Evolutionary conservation across 2,329 filamentous ascomycete genomes (phyloP).

Genomic region (Penicillium sp.): DNA sequence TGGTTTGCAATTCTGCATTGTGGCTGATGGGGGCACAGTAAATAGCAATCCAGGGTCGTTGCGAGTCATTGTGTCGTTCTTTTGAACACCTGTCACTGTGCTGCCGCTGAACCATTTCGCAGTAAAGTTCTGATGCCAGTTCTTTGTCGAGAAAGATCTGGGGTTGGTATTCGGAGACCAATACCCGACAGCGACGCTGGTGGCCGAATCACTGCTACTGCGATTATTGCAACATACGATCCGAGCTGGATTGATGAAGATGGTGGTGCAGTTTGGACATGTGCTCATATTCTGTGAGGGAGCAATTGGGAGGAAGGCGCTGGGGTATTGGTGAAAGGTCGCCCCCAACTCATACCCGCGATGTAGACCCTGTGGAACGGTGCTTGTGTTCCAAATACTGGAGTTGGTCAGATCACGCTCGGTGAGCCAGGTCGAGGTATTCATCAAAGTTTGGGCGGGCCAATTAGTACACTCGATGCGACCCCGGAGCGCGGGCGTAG

Average conservation of each 20-base stretch:
- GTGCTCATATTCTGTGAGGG: slow-evolving; percentile 1
- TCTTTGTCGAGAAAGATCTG: background rate
- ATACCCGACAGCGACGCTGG: slow-evolving; percentile 11
- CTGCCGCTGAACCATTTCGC: slow-evolving; percentile 13
- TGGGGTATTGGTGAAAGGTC: background rate
- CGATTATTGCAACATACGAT: slow-evolving; percentile 13
- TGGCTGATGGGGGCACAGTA: slow-evolving; percentile 2
- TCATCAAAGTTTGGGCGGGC: background rate
- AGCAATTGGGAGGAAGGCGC: slow-evolving; percentile 1
- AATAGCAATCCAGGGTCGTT: slow-evolving; percentile 6
- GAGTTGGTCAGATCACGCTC: slow-evolving; percentile 1
- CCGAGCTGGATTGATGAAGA: slow-evolving; percentile 7
- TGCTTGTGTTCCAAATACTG: slow-evolving; percentile 9
- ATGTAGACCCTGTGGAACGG: slow-evolving; percentile 6
- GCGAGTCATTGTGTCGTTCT: background rate
- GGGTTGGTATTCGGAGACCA: slow-evolving; percentile 12
- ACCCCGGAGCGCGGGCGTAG: slow-evolving; percentile 11
- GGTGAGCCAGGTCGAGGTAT: slow-evolving; percentile 9
- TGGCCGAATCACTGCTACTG: slow-evolving; percentile 3
- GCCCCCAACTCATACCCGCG: slow-evolving; percentile 10
- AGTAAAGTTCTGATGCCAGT: slow-evolving; percentile 13
- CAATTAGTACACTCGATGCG: slow-evolving; percentile 12
- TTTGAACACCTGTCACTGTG: slow-evolving; percentile 7
- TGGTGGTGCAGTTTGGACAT: slow-evolving; percentile 9
- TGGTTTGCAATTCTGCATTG: slow-evolving; percentile 9